Evolutionary conservation across 2,329 filamentous ascomycete genomes (phyloP), one percentile per base, ranked within the genome.

Genomic region (Bisporella sp.): DNA sequence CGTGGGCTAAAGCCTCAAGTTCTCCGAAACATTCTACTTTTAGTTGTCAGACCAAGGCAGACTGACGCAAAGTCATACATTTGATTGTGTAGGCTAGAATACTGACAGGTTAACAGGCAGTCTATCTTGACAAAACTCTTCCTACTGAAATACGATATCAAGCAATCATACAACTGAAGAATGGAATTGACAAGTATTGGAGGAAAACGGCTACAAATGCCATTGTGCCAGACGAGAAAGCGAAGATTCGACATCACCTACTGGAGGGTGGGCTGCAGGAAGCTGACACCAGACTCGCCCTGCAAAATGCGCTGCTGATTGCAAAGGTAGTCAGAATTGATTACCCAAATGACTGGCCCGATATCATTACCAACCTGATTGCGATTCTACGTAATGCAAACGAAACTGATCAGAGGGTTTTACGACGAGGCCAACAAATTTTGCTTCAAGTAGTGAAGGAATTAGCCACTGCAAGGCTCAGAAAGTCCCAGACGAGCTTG

Each of bases 111-210:
- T 31, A 31, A 4, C 63, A 95, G 85, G 78, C 84, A 59, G 79
- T 89, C 35, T 96, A 91, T 66, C 77, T 96, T 56, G 87, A 96
- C 70, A 82, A 82, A 54, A 81, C 82, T 2, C 73, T 95, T 1
- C 87, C 89, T 1, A 70, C 81, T 51, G 84, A 95, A 62, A 79
- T 92, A 48, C 87, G 93, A 54, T 90, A 95, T 63, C 82, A 96
- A 8, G 87, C 92, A 49, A 82, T 97, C 51, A 96, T 97, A 59
- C 88, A 96, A 65, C 77, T 99, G 48, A 97, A 97, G 67, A 96
- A 97, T 67, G 93, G 91, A 49, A 91, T 97, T 68, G 92, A 97
- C 66, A 90, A 86, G 65, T 89, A 90, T 68, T 99, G 93, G 93
- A 80, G 93, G 64, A 89, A 77, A 65, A 71, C 33, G 59, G 69